Evolutionary conservation across 768 basidiomycete species (phyloP), one percentile per base, ranked within the genome.

Genomic region (Mycena leptocephala): DNA sequence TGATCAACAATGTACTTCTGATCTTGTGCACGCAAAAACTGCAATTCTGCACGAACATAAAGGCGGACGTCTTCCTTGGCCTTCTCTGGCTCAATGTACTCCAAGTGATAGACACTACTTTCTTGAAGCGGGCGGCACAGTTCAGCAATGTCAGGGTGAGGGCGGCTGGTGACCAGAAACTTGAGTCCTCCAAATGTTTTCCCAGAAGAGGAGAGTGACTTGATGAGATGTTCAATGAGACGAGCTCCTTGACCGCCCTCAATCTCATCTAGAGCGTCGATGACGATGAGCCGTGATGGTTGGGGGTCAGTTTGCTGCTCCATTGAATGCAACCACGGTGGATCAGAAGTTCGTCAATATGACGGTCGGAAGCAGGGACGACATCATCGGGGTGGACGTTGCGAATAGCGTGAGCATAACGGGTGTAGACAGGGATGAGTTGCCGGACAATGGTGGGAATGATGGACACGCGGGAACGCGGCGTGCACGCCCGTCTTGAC

Each of bases 381-480:
- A 59, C 32, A 35, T 59, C 32, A 35, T 59, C 56, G 33, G 35
- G 56, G 16, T 59, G 32, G 32, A 59, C 32, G 8, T 59, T 20
- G 22, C 32, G 6, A 5, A 58, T 20, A 22, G 56, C 30, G 32
- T 32, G 56, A 20, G 56, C 16, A 33, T 20, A 58, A 32, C 18
- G 56, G 4, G 14, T 58, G 56, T 30, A 22, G 63, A 46, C 41
- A 64, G 14, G 43, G 63, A 48, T 4, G 41, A 58, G 68, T 32
- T 56, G 68, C 13, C 41, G 20, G 53, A 69, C 55, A 46, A 69
- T 56, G 43, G 63, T 65, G 7, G 63, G 63, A 33, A 65, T 46
- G 14, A 65, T 65, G 16, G 7, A 55, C 5, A 22, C 20, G 3
- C 66, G 30, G 51, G 48, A 53, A 10, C 66, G 48, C 1, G 32